phyloP scores from a whole-genome alignment of 345 rosid species.

The Ceriops zippeliana region DNA sequence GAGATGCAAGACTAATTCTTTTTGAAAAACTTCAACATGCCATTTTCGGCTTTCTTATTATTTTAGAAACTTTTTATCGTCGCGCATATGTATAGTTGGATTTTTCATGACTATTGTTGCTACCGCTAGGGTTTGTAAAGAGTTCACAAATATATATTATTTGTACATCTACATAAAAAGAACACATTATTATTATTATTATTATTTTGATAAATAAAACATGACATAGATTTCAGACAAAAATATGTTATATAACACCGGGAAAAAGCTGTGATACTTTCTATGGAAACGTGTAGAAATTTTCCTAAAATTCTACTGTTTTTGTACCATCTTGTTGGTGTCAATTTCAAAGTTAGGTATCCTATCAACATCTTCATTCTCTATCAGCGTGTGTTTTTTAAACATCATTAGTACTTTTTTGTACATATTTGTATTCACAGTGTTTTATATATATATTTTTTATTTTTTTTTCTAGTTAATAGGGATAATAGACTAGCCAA shows the following conservation, averaged over 20 bases:
- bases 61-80: not conserved
- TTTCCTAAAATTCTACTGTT: not conserved
- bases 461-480: not conserved
- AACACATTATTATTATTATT: no score
- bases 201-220: no score
- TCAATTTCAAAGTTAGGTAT: constrained; percentile 10
- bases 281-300: not conserved
- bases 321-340: not conserved
- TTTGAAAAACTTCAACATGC: not conserved
- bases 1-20: not conserved
- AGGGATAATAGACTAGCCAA: not conserved
- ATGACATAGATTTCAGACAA: not conserved
- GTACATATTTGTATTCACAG: not conserved
- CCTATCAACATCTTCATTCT: constrained; percentile 1
- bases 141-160: no score
- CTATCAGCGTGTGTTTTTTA: constrained; percentile 16
- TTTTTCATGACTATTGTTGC: not conserved
- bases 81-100: no score
- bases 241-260: not conserved
- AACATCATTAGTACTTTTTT: constrained; percentile 4
- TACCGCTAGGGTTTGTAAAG: not conserved
- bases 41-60: not conserved
- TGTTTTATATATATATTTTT: not conserved
- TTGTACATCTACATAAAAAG: no score
- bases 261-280: not conserved